A percentile compares a stretch with the other conserved stretches of the same genome.
Conservation (phyloP, 2,329 filamentous ascomycete species). For the Penicillium sp. region DNA sequence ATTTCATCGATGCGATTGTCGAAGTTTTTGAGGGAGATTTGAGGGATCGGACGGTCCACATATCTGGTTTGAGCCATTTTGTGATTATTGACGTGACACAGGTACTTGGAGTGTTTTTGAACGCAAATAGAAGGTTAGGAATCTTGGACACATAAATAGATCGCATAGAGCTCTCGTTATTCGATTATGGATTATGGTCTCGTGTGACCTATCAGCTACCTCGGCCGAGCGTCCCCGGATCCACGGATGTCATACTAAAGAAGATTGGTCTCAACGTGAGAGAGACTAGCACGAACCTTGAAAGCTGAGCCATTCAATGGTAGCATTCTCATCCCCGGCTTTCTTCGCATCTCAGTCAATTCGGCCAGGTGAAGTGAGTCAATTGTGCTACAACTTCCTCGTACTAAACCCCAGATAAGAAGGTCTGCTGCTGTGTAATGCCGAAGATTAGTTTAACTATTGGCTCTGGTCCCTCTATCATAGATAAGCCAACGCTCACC, state of each 20-base stretch:
- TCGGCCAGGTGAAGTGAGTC: no score
- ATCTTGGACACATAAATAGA: neutral
- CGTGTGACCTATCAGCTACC: neutral
- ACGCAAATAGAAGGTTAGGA: neutral
- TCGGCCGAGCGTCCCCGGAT: neutral
- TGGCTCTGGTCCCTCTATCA: neutral
- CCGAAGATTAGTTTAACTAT: neutral
- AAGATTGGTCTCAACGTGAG: no score
- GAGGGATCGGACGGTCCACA: conserved; percentile 46
- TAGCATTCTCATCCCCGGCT: no score
- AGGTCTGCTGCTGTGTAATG: neutral
- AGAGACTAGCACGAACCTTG: no score
- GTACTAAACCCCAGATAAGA: neutral
- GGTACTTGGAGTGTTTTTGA: neutral
- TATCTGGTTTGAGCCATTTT: conserved; percentile 38
- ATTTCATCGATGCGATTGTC: conserved; percentile 54
- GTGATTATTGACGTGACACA: neutral
- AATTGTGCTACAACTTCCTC: no score
- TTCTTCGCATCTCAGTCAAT: no score
- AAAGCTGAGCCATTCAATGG: no score
- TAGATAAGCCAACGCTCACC: neutral
- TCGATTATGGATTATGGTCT: neutral
- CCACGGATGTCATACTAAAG: no score
- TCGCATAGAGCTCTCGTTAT: neutral
- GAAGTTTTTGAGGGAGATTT: conserved; percentile 58